Base-by-base conservation (phyloP, 495 filamentous ascomycete species). In the Cetradonia linearis region DNA sequence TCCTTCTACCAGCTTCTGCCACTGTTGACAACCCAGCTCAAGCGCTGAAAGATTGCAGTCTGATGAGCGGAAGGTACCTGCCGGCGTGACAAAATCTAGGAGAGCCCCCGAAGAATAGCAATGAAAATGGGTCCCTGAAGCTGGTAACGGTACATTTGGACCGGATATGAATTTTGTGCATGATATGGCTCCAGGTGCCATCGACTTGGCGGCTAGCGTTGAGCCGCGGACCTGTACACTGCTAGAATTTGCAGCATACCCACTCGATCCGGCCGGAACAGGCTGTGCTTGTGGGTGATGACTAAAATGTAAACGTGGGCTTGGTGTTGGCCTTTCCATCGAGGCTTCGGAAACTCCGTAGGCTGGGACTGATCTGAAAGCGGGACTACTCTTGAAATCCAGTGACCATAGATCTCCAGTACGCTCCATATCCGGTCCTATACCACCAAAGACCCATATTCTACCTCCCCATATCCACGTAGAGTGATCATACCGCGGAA, bases 381-480 rank as follows among this genome's bases (percentile, higher is more conserved):
- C 87, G 37, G 87, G 92, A 61, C 81, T 91, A 58, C 84, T 88
- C 70, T 93, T 93, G 58, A 97, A 79, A 72, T 98, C 93, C 44
- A 98, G 76, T 88, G 92, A 96, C 86, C 91, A 96, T 34, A 98
- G 79, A 71, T 98, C 93, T 44, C 88, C 90, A 55, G 86, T 87
- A 66, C 92, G 89, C 70, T 96, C 91, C 90, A 96, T 95, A 61
- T 96, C 90, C 59, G 91, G 88, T 53, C 87, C 88, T 55, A 97
- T 75, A 27, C 93, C 93, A 38, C 93, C 93, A 73, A 92, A 96
- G n/a, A 96, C 91, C 92, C 92, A 98, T 33, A 98, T 83, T 36
- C 88, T 83, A 42, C 88, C 90, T 56, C 85, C 83, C 86, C 90
- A 95, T 47, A 95, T 82, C 80, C 88, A 95, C 28, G 87, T 89